phyloP scores from a whole-genome alignment of 2,329 filamentous ascomycete species.

The Fusarium sp. region DNA sequence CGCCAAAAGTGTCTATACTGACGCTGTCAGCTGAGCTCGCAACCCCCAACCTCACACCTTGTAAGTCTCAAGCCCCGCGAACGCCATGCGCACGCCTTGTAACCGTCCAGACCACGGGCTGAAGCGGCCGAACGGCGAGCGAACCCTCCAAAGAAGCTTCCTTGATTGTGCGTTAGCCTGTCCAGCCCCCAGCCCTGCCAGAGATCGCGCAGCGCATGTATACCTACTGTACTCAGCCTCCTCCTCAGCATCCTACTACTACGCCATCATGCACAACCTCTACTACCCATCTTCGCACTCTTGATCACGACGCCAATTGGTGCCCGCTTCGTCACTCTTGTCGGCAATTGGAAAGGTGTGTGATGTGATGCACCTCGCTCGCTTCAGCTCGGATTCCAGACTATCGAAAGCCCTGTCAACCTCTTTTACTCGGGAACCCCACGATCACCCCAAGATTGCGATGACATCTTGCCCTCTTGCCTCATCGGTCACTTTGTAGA shows the following conservation, averaged over 20 bases:
- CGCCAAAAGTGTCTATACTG: background rate
- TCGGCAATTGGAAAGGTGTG: slow-evolving; percentile 3
- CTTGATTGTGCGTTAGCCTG: slow-evolving; percentile 2
- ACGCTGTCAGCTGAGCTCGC: slow-evolving; percentile 2
- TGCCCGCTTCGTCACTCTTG: slow-evolving; percentile 35
- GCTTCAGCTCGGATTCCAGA: slow-evolving; percentile 9
- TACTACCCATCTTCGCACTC: slow-evolving; percentile 3
- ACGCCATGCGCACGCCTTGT: background rate
- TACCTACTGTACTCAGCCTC: background rate
- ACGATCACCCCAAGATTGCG: background rate
- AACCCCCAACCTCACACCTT: background rate
- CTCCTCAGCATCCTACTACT: slow-evolving; percentile 9
- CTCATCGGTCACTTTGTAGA: slow-evolving; percentile 14
- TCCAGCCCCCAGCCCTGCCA: slow-evolving; percentile 12
- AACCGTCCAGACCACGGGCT: background rate
- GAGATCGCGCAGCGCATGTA: background rate
- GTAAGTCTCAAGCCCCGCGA: background rate
- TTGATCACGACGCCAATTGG: slow-evolving; percentile 33
- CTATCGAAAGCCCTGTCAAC: slow-evolving; percentile 28
- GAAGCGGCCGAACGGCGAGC: background rate
- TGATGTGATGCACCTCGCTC: background rate
- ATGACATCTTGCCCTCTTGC: slow-evolving; percentile 15
- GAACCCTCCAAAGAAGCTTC: slow-evolving; percentile 6
- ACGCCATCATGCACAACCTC: slow-evolving; percentile 11
- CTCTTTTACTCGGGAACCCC: background rate